These are phyloP conservation scores for Trichoderma hamatum DNA, from an alignment of 2,329 filamentous ascomycete genomes.

Conservation along the genomic window DNA sequence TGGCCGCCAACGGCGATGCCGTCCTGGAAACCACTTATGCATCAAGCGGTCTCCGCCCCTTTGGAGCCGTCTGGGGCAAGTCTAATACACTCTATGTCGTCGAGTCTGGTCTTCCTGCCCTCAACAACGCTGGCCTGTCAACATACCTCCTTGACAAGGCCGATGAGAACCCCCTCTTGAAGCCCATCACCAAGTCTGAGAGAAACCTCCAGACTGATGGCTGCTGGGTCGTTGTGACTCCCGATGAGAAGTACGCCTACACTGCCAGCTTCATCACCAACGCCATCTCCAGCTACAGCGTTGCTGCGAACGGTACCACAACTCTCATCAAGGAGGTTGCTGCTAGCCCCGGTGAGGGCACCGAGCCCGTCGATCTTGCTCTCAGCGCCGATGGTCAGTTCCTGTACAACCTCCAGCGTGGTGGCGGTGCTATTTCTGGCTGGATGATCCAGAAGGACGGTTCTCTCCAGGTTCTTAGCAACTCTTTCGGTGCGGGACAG, in stretches of 20 bases:
- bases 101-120: constrained; percentile 28
- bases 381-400: constrained; percentile 30
- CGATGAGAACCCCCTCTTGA: constrained; percentile 25
- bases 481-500: constrained; percentile 30
- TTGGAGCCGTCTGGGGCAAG: constrained; percentile 27
- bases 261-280: constrained; percentile 32
- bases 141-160: constrained; percentile 28
- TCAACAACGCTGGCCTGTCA: constrained; percentile 28
- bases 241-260: constrained; percentile 29
- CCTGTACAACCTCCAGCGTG: constrained; percentile 32
- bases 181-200: constrained; percentile 28
- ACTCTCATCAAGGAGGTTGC: constrained; percentile 28
- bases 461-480: constrained; percentile 30
- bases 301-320: constrained; percentile 28
- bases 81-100: constrained; percentile 28
- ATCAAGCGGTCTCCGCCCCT: constrained; percentile 29
- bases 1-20: constrained; percentile 28
- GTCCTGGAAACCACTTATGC: constrained; percentile 23
- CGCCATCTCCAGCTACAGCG: constrained; percentile 31
- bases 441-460: constrained; percentile 31
- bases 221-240: constrained; percentile 32
- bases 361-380: constrained; percentile 30
- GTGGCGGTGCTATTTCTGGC: constrained; percentile 29
- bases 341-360: constrained; percentile 29
- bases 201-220: constrained; percentile 30